Evolutionary conservation across 2,329 filamentous ascomycete genomes (phyloP).

Genomic region (Penicillium sp.): DNA sequence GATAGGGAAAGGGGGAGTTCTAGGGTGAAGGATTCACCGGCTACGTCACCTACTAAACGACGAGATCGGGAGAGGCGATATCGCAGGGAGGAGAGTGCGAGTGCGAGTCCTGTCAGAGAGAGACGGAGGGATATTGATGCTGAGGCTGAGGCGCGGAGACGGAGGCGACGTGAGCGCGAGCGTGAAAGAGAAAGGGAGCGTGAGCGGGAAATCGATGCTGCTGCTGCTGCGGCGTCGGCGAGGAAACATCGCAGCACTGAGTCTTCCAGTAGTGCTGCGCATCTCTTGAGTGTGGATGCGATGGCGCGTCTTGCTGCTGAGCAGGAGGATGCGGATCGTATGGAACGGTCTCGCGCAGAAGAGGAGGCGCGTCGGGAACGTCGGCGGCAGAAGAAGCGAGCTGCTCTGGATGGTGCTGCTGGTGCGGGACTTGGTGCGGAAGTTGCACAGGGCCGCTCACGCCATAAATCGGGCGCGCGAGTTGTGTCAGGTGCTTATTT

Average conservation of each 20-base stretch:
- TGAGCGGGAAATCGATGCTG: conserved; percentile 15
- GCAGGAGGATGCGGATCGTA: conserved; percentile 55
- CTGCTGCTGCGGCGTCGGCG: conserved; percentile 14
- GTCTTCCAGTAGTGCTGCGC: conserved; percentile 43
- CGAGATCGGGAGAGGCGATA: conserved; percentile 30
- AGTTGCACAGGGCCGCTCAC: conserved; percentile 30
- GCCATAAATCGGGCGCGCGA: conserved; percentile 53
- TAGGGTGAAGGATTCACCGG: conserved; percentile 38
- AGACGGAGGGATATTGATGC: conserved; percentile 18
- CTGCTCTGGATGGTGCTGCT: conserved; percentile 21
- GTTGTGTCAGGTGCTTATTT: conserved; percentile 68
- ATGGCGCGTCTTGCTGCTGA: conserved; percentile 64
- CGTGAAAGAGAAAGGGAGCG: conserved; percentile 8
- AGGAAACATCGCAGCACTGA: conserved; percentile 42
- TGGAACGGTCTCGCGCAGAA: conserved; percentile 43
- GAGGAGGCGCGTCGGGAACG: conserved; percentile 24
- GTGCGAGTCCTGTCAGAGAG: conserved; percentile 20
- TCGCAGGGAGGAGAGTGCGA: conserved; percentile 30
- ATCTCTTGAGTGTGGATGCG: conserved; percentile 52
- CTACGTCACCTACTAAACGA: conserved; percentile 36
- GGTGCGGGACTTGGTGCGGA: conserved; percentile 16
- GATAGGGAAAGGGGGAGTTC: conserved; percentile 20
- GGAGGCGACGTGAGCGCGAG: conserved; percentile 25
- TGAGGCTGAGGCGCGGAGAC: conserved; percentile 27
- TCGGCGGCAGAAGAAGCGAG: conserved; percentile 26